phyloP scores from a whole-genome alignment of 768 basidiomycete species.

The Russula foetens region DNA sequence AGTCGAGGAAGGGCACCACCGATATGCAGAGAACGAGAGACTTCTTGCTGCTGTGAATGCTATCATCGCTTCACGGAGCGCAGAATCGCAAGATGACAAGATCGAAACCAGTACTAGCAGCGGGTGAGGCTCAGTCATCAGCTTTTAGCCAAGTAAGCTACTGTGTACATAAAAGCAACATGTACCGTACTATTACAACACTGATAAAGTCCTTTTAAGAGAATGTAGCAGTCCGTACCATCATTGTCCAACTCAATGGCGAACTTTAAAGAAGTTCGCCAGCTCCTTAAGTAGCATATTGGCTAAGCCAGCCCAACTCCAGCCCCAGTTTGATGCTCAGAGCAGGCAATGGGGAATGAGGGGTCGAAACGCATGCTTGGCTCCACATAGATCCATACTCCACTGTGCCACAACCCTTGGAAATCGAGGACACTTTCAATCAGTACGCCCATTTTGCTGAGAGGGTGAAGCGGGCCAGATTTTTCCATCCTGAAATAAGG shows the following conservation, averaged over 20 bases:
- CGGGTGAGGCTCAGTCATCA: neutral
- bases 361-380: too few species aligned
- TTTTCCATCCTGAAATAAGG: neutral
- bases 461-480: too few species aligned
- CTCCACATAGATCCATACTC: too few species aligned
- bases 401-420: neutral
- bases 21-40: neutral
- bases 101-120: neutral
- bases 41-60: neutral
- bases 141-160: too few species aligned
- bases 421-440: neutral
- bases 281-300: too few species aligned
- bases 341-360: too few species aligned
- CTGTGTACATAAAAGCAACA: too few species aligned
- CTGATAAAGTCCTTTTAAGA: neutral
- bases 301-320: too few species aligned
- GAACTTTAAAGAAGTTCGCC: too few species aligned
- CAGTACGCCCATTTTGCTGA: too few species aligned
- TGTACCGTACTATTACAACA: neutral
- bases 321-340: too few species aligned
- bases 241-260: neutral
- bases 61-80: neutral
- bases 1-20: neutral
- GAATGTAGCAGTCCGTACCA: neutral
- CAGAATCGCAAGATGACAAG: neutral